phyloP scores from a whole-genome alignment of 2,329 filamentous ascomycete species.

The Tolypocladium amazonense region DNA sequence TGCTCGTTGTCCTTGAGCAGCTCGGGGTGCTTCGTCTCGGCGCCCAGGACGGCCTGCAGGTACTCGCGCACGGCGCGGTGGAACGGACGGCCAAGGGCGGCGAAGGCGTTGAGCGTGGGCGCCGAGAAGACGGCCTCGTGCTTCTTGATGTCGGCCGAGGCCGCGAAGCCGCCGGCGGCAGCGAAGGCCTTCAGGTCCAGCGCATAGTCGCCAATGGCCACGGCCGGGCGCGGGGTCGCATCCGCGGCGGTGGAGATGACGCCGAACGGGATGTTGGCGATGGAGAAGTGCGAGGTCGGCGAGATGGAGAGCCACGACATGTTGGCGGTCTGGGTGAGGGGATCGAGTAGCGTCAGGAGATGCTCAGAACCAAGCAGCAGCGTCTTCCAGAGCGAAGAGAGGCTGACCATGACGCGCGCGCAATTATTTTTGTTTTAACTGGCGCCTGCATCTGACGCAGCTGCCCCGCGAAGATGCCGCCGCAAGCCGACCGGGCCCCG shows the following conservation, averaged over 20 bases:
- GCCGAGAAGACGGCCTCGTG: slow-evolving; percentile 14
- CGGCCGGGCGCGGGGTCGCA: slow-evolving; percentile 48
- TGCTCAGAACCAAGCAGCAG: background rate
- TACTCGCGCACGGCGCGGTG: slow-evolving; percentile 61
- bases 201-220: slow-evolving; percentile 63
- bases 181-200: slow-evolving; percentile 59
- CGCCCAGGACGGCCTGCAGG: slow-evolving; percentile 48
- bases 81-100: slow-evolving; percentile 52
- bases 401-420: background rate
- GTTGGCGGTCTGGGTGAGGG: background rate
- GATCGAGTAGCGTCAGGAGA: background rate
- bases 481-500: background rate
- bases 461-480: slow-evolving; percentile 1
- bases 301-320: slow-evolving; percentile 17
- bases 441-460: background rate
- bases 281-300: slow-evolving; percentile 43
- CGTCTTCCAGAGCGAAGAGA: background rate
- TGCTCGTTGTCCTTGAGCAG: slow-evolving; percentile 24
- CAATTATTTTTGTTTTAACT: background rate
- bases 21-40: slow-evolving; percentile 34
- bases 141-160: slow-evolving; percentile 12
- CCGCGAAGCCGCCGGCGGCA: slow-evolving; percentile 25
- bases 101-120: slow-evolving; percentile 20
- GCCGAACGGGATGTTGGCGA: slow-evolving; percentile 76
- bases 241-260: slow-evolving; percentile 58